phyloP scores from a whole-genome alignment of 176 grass and related monocot species.

The Miscanthus lutarioriparius region DNA sequence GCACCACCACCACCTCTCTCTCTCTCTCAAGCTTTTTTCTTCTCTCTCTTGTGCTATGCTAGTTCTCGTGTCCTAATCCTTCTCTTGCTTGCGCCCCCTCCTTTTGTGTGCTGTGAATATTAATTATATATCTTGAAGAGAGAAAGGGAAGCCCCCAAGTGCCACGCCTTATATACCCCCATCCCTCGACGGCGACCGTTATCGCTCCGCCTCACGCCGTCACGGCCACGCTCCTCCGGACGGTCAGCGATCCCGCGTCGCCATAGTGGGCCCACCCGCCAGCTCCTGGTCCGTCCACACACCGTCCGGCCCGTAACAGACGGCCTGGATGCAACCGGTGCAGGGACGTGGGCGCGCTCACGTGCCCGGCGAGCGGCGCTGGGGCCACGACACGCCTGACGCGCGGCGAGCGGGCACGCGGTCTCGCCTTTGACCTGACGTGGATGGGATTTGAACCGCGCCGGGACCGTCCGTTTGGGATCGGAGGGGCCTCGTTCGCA shows the following conservation, averaged over 20 bases:
- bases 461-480: neutral
- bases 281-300: neutral
- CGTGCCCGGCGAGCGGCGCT: neutral
- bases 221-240: neutral
- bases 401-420: slow-evolving; percentile 28
- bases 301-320: neutral
- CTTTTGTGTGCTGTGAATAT: slow-evolving; percentile 36
- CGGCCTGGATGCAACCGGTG: fast-evolving
- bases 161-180: slow-evolving; percentile 39
- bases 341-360: neutral
- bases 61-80: slow-evolving; percentile 42
- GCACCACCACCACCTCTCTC: neutral
- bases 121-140: slow-evolving; percentile 6
- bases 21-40: neutral
- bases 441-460: neutral
- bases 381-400: slow-evolving; percentile 37
- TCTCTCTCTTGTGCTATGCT: neutral
- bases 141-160: neutral
- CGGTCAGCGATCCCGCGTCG: slow-evolving; percentile 63
- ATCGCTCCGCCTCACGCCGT: slow-evolving; percentile 37
- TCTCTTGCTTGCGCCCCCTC: slow-evolving; percentile 12
- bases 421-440: slow-evolving; percentile 48
- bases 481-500: neutral
- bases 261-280: neutral
- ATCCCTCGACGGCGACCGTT: slow-evolving; percentile 25